These are phyloP conservation scores for Vigna mungo DNA, from an alignment of 306 rosid genomes.

Conservation along the genomic window DNA sequence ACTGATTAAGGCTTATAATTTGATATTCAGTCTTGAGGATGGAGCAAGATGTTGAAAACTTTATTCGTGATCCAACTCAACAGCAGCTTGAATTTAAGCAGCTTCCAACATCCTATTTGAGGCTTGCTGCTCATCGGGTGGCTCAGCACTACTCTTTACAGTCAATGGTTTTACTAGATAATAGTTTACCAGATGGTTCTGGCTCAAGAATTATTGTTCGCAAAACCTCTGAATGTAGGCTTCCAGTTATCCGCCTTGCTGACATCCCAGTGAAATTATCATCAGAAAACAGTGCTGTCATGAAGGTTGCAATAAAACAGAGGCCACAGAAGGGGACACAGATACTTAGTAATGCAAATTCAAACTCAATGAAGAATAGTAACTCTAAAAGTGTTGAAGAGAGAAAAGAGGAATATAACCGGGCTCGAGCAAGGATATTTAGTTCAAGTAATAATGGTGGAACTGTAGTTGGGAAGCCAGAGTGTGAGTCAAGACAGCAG, in stretches of 20 bases:
- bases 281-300: conserved; percentile 60
- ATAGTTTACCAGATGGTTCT: conserved; percentile 84
- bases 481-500: conserved; percentile 63
- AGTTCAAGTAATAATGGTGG: conserved; percentile 59
- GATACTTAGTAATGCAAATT: conserved; percentile 45
- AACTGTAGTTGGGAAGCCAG: conserved; percentile 65
- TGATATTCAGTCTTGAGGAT: conserved; percentile 81
- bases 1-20: conserved; percentile 29
- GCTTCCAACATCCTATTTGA: conserved; percentile 93
- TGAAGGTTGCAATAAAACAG: conserved; percentile 93
- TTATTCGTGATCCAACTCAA: conserved; percentile 78
- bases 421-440: conserved; percentile 97
- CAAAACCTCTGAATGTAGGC: conserved; percentile 78
- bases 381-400: conserved; percentile 93
- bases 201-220: conserved; percentile 95
- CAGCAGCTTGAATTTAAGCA: conserved; percentile 95
- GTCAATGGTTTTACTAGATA: conserved; percentile 93
- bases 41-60: conserved; percentile 96
- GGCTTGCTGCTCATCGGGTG: conserved; percentile 97
- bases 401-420: conserved; percentile 95
- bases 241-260: conserved; percentile 85
- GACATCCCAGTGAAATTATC: conserved; percentile 83
- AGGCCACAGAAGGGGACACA: conserved; percentile 82
- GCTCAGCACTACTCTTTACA: conserved; percentile 95
- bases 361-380: conserved; percentile 60